Base-by-base conservation (phyloP, 2,329 filamentous ascomycete species). In the Trichoderma afroharzianum region DNA sequence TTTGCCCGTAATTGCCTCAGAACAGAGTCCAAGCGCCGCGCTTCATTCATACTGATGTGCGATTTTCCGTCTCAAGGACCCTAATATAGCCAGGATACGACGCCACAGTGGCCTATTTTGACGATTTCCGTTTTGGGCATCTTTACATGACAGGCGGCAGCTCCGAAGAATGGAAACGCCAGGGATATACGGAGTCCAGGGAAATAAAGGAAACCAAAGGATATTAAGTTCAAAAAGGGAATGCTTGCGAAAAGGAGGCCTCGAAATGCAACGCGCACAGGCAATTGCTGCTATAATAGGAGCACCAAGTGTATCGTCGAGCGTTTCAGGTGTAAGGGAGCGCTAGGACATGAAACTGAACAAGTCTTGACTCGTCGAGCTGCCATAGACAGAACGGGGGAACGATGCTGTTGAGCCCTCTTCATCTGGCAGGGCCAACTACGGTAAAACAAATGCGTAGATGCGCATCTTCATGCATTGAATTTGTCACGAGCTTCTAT, bases 161-260 rank as follows among this genome's bases (percentile, higher is more conserved):
- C 50, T n/a, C 63, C 63, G 63, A 32, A 12, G 55, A 68, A 50
- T 68, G 36, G 12, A 21, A 24, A 9, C 47, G 24, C 3, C 47
- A 24, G 4, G 21, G 47, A 24, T 14, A 53, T 53, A 24, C n/a
- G 43, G 43, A 50, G 39, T 8, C 39, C 39, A 43, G 7, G 15
- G 39, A n/a, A 50, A 50, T 50, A 50, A n/a, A 6, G 43, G 43
- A 12, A n/a, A 12, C 3, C 12, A 24, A 15, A 30, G 39, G 28
- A 59, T 26, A 32, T 21, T 14, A n/a, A 18, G 15, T 30, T 59
- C 18, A 61, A 28, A 12, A 26, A 47, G 57, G 57, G 21, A 69
- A 53, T n/a, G 59, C 57, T 43, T 69, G 39, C 67, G 67, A 69
- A 58, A 62, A 69, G 67, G 67, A 69, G 67, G 67, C 39, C 28